Evolutionary conservation across 306 rosid genomes (phyloP), one percentile per base, ranked within the genome.

Genomic region (Trifolium subterraneum): DNA sequence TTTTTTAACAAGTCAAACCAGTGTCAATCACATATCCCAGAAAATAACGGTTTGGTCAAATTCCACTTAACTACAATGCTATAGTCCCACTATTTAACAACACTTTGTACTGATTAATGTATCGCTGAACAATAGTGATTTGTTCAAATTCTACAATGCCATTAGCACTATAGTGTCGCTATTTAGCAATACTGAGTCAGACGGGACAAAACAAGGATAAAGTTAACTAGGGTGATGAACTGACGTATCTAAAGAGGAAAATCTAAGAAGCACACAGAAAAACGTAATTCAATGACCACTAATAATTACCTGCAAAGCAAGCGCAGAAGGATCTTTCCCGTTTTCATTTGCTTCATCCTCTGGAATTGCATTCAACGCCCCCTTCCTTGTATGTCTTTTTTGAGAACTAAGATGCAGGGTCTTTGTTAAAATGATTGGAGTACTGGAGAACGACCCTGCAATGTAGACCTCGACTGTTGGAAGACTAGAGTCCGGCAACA

Each of bases 401-500:
- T 76, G 80, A 59, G 80, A 81, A 79, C 76, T 60, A 41, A 86
- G 88, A 44, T 70, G 88, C 79, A 88, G 25, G 60, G 87, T 84
- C 77, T 87, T 90, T 6, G 92, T 92, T 68, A 92, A 73, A 81
- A 92, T 92, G 48, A 88, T 87, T 64, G 98, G 98, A 79, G 83
- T 84, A 41, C 92, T 78, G 7, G 6, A 75, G 76, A 88, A 90
- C 64, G 98, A 87, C 35, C 93, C 96, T 0, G 98, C 86, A 25
- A 92, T 83, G 81, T 90, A 92, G 79, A 92, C 96, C 84, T 92
- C 98, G 70, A 90, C 77, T 38, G 84, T 82, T 0, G 93, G 86
- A 6, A 83, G 78, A 74, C 75, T 67, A 55, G 87, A 73, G 31
- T 86, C 92, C 14, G 76, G 74, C 67, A 75, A 81, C 71, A 73